phyloP scores from a whole-genome alignment of 83 land plant genomes.

The Diphasiastrum complanatum region DNA sequence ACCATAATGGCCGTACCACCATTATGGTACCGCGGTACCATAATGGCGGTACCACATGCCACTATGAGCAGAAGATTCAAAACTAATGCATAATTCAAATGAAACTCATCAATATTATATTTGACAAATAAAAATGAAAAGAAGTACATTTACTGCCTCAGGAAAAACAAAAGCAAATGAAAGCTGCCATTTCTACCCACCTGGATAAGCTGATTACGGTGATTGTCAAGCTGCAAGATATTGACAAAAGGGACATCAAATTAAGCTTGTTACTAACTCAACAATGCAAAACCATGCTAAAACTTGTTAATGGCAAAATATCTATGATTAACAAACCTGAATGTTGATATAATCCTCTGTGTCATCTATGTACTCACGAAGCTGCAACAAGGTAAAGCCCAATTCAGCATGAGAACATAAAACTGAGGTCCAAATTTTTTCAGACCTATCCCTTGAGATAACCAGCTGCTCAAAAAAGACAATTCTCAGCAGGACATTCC shows the following conservation, averaged over 20 bases:
- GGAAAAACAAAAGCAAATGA: too few relatives aligned
- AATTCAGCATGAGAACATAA: background rate
- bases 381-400: constrained; percentile 46
- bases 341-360: constrained; percentile 98
- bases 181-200: too few relatives aligned
- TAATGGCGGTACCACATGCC: too few relatives aligned
- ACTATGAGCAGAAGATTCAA: too few relatives aligned
- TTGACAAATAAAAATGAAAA: too few relatives aligned
- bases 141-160: too few relatives aligned
- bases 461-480: background rate
- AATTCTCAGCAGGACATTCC: background rate
- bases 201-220: constrained; percentile 97
- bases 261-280: background rate
- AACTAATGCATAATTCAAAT: too few relatives aligned
- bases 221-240: constrained; percentile 86
- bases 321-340: constrained; percentile 50
- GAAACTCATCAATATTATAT: too few relatives aligned
- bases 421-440: background rate
- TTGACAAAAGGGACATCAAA: background rate
- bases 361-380: constrained; percentile 97
- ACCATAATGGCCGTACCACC: too few relatives aligned
- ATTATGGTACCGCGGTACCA: too few relatives aligned
- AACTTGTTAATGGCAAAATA: background rate
- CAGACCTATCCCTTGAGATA: background rate
- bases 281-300: background rate